phyloP scores from a whole-genome alignment of 352 stramenopile genomes.

The Phytophthora parvispora region DNA sequence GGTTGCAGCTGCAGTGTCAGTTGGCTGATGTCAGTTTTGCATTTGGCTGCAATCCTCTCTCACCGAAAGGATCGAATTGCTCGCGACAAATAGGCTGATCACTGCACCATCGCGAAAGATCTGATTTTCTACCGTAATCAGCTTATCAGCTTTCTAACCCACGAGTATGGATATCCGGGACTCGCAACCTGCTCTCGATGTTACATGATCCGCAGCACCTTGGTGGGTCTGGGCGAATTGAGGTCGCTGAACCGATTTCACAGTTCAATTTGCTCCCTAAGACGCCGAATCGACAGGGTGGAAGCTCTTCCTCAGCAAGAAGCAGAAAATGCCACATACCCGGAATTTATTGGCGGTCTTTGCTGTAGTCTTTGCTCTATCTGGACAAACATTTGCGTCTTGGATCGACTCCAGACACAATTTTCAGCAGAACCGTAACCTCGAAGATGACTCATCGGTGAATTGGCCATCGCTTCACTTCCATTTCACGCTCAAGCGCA shows the following conservation, averaged over 20 bases:
- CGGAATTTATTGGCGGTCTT: not conserved
- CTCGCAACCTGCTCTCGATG: not conserved
- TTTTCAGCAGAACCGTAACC: not conserved
- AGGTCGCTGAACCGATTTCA: not conserved
- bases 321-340: no score
- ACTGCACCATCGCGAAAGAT: not conserved
- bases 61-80: not conserved
- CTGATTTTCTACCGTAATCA: not conserved
- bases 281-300: no score
- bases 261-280: not conserved
- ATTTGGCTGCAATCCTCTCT: not conserved
- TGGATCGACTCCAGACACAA: not conserved
- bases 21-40: not conserved
- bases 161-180: not conserved
- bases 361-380: not conserved
- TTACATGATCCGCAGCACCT: not conserved
- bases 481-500: conserved; percentile 42
- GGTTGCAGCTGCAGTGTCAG: not conserved
- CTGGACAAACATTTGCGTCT: not conserved
- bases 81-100: not conserved
- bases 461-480: conserved; percentile 32
- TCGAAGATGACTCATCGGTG: not conserved
- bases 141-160: not conserved
- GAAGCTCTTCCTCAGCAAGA: no score
- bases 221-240: not conserved